phyloP scores from a whole-genome alignment of 305 asterid species.

The Fraxinus velutina region DNA sequence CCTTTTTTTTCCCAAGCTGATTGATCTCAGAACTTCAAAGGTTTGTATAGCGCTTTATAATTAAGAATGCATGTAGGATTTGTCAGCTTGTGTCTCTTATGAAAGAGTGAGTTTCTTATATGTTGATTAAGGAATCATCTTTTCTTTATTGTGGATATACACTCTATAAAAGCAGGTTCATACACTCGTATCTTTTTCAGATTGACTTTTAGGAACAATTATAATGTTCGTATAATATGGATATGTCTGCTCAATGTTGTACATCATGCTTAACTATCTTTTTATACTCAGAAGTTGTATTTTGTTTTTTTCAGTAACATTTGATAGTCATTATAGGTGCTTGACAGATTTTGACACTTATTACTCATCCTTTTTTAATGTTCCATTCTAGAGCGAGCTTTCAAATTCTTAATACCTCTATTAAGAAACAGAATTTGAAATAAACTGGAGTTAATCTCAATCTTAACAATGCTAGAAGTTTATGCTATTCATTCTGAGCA shows the following conservation, averaged over 20 bases:
- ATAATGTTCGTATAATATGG: background rate
- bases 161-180: background rate
- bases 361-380: background rate
- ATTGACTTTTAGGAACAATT: background rate
- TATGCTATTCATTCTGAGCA: background rate
- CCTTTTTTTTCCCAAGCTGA: background rate
- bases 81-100: background rate
- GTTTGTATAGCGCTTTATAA: background rate
- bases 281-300: background rate
- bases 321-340: background rate
- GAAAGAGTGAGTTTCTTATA: conserved; percentile 5
- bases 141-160: conserved; percentile 6
- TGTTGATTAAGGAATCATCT: background rate
- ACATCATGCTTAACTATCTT: background rate
- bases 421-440: background rate
- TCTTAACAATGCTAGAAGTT: background rate
- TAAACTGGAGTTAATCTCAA: background rate
- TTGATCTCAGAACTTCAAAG: conserved; percentile 9
- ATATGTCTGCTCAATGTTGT: background rate
- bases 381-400: background rate
- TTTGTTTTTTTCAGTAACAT: background rate
- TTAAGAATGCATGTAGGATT: conserved; percentile 6
- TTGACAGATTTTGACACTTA: background rate
- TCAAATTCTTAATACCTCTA: background rate
- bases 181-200: background rate